Conservation (phyloP, 805 yeast genomes). For the Martiniozyma abietophila region DNA sequence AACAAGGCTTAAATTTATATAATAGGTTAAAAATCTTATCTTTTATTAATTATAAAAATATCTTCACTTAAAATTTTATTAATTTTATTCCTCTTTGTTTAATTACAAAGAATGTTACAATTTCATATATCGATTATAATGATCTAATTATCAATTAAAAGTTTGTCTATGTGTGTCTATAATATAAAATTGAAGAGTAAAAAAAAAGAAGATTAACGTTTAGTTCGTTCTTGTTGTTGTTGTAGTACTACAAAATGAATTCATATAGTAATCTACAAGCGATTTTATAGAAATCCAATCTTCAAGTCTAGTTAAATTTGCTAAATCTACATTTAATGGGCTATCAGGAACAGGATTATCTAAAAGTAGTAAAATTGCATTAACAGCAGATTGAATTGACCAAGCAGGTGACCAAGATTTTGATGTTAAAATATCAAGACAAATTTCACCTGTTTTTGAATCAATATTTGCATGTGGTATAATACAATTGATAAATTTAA, state of each 20-base stretch:
- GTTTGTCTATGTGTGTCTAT: too few relatives aligned
- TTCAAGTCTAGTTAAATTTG: conserved; percentile 44
- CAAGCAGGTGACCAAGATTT: conserved; percentile 68
- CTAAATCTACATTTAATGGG: conserved; percentile 63
- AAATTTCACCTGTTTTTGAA: conserved; percentile 55
- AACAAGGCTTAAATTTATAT: conserved; percentile 53
- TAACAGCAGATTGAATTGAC: conserved; percentile 45
- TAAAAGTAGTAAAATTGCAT: conserved; percentile 48
- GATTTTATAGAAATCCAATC: conserved; percentile 36
- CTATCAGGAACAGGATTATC: conserved; percentile 63
- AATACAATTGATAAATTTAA: conserved; percentile 32
- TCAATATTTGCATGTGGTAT: conserved; percentile 44
- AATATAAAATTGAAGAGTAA: too few relatives aligned
- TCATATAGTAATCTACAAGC: conserved; percentile 32
- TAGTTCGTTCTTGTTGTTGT: too few relatives aligned
- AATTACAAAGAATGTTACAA: too few relatives aligned
- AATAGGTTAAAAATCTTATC: conserved; percentile 40
- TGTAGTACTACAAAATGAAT: too few relatives aligned
- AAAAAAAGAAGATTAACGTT: too few relatives aligned
- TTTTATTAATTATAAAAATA: conserved; percentile 1
- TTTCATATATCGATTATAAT: too few relatives aligned
- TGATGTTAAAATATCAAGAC: conserved; percentile 51
- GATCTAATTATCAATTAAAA: too few relatives aligned
- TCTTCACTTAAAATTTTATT: conserved; percentile 2
- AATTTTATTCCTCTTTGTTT: too few relatives aligned